Percentiles rank a stretch among this genome's conserved stretches.
Conservation (phyloP, 768 basidiomycete genomes). For the Termitomyces bulborhizus region DNA sequence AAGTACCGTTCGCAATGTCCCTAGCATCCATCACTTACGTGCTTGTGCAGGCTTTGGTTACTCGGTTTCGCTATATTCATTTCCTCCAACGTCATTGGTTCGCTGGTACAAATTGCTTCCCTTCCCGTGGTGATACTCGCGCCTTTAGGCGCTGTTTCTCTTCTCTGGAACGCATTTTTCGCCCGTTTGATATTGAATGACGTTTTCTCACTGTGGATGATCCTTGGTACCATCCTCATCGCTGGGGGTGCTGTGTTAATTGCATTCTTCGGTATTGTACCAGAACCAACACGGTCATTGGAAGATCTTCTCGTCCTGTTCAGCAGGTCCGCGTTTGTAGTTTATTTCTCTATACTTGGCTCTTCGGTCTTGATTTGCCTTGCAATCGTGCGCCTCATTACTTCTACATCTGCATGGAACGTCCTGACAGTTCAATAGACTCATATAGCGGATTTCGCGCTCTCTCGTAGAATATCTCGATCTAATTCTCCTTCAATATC, state of each 20-base stretch:
- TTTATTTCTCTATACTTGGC: conserved; percentile 73
- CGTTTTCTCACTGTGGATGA: conserved; percentile 77
- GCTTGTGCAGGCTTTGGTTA: conserved; percentile 67
- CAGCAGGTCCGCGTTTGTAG: conserved; percentile 67
- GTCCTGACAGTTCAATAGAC: conserved; percentile 39
- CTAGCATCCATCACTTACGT: neutral
- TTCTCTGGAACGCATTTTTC: conserved; percentile 94
- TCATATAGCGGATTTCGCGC: conserved; percentile 63
- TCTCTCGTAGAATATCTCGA: conserved; percentile 32
- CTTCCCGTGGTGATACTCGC: conserved; percentile 94
- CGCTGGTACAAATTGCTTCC: conserved; percentile 87
- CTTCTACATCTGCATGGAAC: neutral
- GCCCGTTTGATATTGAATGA: conserved; percentile 82
- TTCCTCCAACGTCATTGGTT: conserved; percentile 82
- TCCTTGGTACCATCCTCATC: conserved; percentile 83
- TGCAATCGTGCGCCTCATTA: conserved; percentile 43
- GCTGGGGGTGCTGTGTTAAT: conserved; percentile 86
- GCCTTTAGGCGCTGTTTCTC: conserved; percentile 85
- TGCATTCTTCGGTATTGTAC: conserved; percentile 87
- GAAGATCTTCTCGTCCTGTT: conserved; percentile 81
- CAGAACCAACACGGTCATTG: conserved; percentile 79
- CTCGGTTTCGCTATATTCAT: conserved; percentile 84
- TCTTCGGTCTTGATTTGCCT: conserved; percentile 55
- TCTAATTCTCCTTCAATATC: conserved; percentile 15
- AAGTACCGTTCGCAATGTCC: conserved; percentile 12